Evolutionary conservation across 306 rosid genomes (phyloP).

Genomic region (Quercus glauca): DNA sequence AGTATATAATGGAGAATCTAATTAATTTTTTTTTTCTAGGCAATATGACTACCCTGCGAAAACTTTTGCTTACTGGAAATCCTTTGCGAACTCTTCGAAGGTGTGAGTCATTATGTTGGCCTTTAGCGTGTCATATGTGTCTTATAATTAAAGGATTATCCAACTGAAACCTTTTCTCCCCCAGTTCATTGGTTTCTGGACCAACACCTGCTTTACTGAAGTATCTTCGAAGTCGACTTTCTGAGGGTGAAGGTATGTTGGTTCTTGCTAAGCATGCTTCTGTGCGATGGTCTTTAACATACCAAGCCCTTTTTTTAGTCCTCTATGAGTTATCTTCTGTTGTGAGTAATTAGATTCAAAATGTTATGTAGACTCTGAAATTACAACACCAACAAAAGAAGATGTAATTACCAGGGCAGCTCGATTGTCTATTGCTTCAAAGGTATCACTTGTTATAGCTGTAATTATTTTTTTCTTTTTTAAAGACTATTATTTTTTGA

Average conservation of each 20-base stretch:
- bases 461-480: background rate
- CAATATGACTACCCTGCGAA: slow-evolving; percentile 87
- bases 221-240: slow-evolving; percentile 81
- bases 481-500: background rate
- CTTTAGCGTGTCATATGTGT: slow-evolving; percentile 10
- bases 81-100: slow-evolving; percentile 87
- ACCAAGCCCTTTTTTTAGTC: background rate
- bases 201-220: slow-evolving; percentile 70
- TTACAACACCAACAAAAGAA: slow-evolving; percentile 48
- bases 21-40: slow-evolving; percentile 47
- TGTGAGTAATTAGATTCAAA: slow-evolving; percentile 15
- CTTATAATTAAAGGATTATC: slow-evolving; percentile 15
- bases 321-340: background rate
- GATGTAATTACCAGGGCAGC: slow-evolving; percentile 71
- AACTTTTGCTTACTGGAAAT: slow-evolving; percentile 81
- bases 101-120: slow-evolving; percentile 34
- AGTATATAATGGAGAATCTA: slow-evolving; percentile 12
- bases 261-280: slow-evolving; percentile 15
- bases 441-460: slow-evolving; percentile 46
- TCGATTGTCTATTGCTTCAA: slow-evolving; percentile 76
- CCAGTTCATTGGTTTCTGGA: slow-evolving; percentile 91
- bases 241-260: slow-evolving; percentile 67
- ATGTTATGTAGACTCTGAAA: slow-evolving; percentile 57
- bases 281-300: background rate
- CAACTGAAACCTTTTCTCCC: slow-evolving; percentile 21